These are phyloP conservation scores for Taphrina flavorubra DNA, from an alignment of 1,139 yeast species.

Conservation along the genomic window DNA sequence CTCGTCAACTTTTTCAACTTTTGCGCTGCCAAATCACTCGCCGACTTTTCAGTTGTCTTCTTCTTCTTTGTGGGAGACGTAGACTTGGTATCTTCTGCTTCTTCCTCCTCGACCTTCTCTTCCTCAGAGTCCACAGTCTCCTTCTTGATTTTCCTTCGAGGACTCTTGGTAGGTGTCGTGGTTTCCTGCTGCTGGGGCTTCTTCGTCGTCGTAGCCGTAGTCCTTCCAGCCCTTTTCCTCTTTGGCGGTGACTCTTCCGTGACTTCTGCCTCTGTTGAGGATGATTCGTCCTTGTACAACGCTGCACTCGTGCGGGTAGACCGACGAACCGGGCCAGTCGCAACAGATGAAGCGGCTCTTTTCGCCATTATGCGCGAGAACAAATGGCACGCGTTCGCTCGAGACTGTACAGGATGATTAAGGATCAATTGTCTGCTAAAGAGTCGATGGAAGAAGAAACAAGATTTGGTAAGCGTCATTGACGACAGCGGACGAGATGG, in stretches of 20 bases:
- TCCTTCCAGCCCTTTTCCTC: neutral
- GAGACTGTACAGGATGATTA: neutral
- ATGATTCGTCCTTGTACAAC: slow-evolving; percentile 19
- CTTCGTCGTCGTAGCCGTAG: neutral
- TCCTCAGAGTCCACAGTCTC: neutral
- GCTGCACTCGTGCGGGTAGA: slow-evolving; percentile 16
- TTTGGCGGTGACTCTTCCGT: slow-evolving; percentile 9
- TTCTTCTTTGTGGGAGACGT: slow-evolving; percentile 13
- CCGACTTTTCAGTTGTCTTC: slow-evolving; percentile 23
- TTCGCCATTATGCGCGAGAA: slow-evolving; percentile 2
- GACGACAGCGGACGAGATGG: neutral
- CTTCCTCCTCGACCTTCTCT: neutral
- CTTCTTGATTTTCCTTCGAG: slow-evolving; percentile 18
- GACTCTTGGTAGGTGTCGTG: neutral
- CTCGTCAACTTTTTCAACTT: slow-evolving; percentile 35
- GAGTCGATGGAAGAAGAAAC: neutral
- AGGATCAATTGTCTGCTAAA: neutral
- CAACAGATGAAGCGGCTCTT: neutral
- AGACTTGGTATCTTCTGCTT: slow-evolving; percentile 1
- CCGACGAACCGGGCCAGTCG: neutral
- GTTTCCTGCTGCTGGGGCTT: neutral
- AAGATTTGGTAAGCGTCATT: slow-evolving; percentile 13
- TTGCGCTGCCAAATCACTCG: slow-evolving; percentile 24
- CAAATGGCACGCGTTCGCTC: neutral
- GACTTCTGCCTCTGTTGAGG: slow-evolving; percentile 23